Base-by-base conservation (phyloP, 1,284 basidiomycete species). In the Tilletia caries region DNA sequence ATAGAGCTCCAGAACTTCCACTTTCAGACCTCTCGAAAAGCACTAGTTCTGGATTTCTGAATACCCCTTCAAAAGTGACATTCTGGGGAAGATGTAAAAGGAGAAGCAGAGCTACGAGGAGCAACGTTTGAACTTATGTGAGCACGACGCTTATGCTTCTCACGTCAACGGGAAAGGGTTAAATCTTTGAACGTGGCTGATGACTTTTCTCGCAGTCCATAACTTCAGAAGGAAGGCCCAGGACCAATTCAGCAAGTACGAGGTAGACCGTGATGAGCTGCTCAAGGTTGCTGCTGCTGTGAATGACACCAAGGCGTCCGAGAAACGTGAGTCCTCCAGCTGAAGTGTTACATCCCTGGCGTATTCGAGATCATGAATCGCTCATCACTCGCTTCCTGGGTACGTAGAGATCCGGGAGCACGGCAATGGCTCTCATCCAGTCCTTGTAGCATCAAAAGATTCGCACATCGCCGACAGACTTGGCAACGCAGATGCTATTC, bases 231-330 rank as follows among this genome's bases (percentile, higher is more conserved):
- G 34, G 58, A 33, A n/a, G 29, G 58, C 58, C 27, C 32, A 62
- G 23, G 58, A 33, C 4, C 33, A 37, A 3, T 62, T 62, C 32
- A 23, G 33, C 58, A 62, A 62, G 58, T 62, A 62, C 33, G 58
- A 62, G 34, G 27, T 29, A 2, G 58, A 62, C 3, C 27, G 58
- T 3, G 58, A 62, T 33, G 58, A 62, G 32, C 58, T 33, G 13
- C 32, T 62, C 58, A 62, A 34, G 29, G 29, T 62, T 15, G 58
- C 29, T 12, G 58, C 58, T 1, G 58, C 58, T 62, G 29, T 62
- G 18, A 62, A 62, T 23, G 58, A 62, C 34, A 62, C 58, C 10
- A 62, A 62, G 18, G 58, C 58, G 33, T 62, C 58, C 18, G 58
- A 62, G 58, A 62, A 62, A 20, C 58, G 58, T 62, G 13, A 62